Evolutionary conservation across 345 rosid species (phyloP).

Genomic region (Melastoma malabathricum): DNA sequence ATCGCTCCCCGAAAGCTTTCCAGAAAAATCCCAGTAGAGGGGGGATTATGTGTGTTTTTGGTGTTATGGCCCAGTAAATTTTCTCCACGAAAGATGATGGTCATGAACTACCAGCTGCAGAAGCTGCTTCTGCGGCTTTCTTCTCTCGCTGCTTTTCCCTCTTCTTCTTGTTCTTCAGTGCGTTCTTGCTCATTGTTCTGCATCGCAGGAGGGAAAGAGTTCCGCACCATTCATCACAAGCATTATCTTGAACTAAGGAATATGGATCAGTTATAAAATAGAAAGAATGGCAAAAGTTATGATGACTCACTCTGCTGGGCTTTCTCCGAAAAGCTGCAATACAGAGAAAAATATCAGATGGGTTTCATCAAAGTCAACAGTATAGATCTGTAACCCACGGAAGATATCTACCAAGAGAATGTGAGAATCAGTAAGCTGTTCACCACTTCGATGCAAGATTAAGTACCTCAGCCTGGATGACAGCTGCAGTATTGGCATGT

Average conservation of each 20-base stretch:
- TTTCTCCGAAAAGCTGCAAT: conserved; percentile 60
- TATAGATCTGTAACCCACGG: neutral
- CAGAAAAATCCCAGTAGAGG: no score
- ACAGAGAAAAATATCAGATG: conserved; percentile 11
- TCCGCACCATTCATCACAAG: neutral
- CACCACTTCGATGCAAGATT: neutral
- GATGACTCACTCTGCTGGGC: conserved; percentile 44
- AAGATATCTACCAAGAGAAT: neutral
- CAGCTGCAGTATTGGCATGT: conserved; percentile 69
- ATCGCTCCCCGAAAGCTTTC: no score
- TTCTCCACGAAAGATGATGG: no score
- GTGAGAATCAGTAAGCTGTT: neutral
- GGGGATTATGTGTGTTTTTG: no score
- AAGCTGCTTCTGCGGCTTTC: conserved; percentile 40
- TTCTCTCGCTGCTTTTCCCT: conserved; percentile 76
- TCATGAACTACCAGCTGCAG: conserved; percentile 3
- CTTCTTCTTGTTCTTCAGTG: conserved; percentile 79
- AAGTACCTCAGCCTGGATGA: conserved; percentile 75
- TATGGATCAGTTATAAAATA: neutral
- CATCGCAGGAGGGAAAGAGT: neutral
- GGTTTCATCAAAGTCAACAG: neutral
- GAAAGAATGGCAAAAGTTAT: neutral
- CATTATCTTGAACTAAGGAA: neutral
- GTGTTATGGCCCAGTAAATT: no score
- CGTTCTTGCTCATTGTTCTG: conserved; percentile 83